A percentile compares a stretch with the other conserved stretches of the same genome.
These are phyloP conservation scores for Monosporascus sp. DNA, from an alignment of 2,329 filamentous ascomycete genomes.

Conservation along the genomic window DNA sequence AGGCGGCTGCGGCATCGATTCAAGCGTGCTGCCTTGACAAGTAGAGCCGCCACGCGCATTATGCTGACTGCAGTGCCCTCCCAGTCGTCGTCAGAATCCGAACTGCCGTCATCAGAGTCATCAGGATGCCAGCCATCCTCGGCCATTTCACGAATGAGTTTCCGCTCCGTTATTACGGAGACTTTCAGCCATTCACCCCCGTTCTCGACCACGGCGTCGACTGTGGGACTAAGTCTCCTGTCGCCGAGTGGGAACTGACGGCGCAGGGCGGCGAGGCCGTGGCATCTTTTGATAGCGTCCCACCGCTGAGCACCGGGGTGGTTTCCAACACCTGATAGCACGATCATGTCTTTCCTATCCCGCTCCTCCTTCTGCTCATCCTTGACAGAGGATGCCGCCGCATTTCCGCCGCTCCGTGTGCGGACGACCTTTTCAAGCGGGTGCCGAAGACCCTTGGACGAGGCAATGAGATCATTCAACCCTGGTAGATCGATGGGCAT, in stretches of 20 bases:
- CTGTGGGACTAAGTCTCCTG: conserved; percentile 3
- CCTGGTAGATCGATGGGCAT: conserved; percentile 8
- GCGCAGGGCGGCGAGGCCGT: conserved; percentile 8
- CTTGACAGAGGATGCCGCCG: not conserved
- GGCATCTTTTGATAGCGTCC: conserved; percentile 9
- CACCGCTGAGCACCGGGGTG: conserved; percentile 6
- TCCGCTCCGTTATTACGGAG: conserved; percentile 8
- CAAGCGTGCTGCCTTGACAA: conserved; percentile 8
- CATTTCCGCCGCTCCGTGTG: not conserved
- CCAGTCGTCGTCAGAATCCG: conserved; percentile 2
- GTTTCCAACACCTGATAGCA: conserved; percentile 5
- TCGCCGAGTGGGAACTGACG: conserved; percentile 4
- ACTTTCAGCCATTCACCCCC: conserved; percentile 10
- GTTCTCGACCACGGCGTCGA: conserved; percentile 11
- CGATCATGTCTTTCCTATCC: conserved; percentile 7
- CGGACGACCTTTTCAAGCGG: conserved; percentile 7
- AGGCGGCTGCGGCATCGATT: conserved; percentile 10
- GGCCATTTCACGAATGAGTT: conserved; percentile 10
- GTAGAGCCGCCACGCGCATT: conserved; percentile 4
- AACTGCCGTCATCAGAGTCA: conserved; percentile 8
- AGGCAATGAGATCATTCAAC: conserved; percentile 8
- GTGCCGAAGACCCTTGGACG: conserved; percentile 6
- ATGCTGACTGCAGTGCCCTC: conserved; percentile 7
- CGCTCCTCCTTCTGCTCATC: conserved; percentile 3
- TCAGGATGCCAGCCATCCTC: conserved; percentile 13